These are phyloP conservation scores for Haplosporangium sp. DNA, from an alignment of 371 early-diverging fungal species.

Conservation along the genomic window DNA sequence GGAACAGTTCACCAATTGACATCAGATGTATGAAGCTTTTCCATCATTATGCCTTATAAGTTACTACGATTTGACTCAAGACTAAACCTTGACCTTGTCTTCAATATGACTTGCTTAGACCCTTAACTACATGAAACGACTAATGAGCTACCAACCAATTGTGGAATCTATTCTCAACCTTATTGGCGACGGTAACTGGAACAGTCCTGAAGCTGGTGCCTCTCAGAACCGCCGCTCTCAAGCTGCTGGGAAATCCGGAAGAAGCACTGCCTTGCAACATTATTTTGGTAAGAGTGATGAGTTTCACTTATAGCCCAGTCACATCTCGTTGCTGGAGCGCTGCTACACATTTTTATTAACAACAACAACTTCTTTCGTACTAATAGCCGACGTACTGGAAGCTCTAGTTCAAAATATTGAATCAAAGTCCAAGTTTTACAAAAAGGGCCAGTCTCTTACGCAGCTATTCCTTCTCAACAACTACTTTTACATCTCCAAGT, in stretches of 20 bases:
- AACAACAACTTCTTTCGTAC: constrained; percentile 6
- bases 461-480: constrained; percentile 87
- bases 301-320: too few relatives aligned
- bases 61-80: background rate
- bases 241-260: constrained; percentile 42
- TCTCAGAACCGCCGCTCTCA: constrained; percentile 54
- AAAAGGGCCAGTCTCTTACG: constrained; percentile 73
- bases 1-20: constrained; percentile 91
- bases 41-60: background rate
- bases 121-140: constrained; percentile 70
- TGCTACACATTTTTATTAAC: too few relatives aligned
- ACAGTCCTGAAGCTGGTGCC: constrained; percentile 53
- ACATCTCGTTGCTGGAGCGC: background rate
- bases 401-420: constrained; percentile 73
- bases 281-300: constrained; percentile 40
- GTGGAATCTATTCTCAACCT: constrained; percentile 68
- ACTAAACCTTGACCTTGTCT: background rate
- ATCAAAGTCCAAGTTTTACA: constrained; percentile 77
- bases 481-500: constrained; percentile 79
- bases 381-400: constrained; percentile 68
- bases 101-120: constrained; percentile 56
- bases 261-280: constrained; percentile 38
- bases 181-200: constrained; percentile 77
- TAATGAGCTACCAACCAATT: constrained; percentile 68
- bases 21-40: constrained; percentile 68